Conservation (phyloP, 2,329 filamentous ascomycete genomes). For the Periconia sp. region DNA sequence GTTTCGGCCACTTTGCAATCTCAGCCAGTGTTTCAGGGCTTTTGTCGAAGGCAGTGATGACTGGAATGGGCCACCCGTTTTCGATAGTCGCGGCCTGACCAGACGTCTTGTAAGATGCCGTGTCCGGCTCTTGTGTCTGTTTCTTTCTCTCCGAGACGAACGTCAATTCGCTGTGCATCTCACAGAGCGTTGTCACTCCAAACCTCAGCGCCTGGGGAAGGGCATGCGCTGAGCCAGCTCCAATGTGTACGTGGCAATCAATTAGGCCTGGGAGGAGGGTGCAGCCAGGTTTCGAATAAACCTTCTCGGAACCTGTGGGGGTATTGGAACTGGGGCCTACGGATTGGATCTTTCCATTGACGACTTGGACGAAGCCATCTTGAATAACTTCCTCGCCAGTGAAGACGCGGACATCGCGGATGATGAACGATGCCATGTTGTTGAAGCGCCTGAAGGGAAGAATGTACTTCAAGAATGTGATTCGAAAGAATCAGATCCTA, state of each 20-base stretch:
- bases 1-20: conserved; percentile 52
- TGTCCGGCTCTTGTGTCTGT: conserved; percentile 35
- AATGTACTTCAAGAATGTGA: too few species aligned
- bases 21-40: conserved; percentile 39
- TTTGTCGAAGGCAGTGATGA: conserved; percentile 45
- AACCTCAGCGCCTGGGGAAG: conserved; percentile 51
- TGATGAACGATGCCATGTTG: conserved; percentile 41
- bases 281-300: conserved; percentile 49
- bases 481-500: too few species aligned
- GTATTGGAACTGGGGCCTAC: conserved; percentile 23
- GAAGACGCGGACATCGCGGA: conserved; percentile 51
- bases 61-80: conserved; percentile 54
- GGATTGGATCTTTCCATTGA: conserved; percentile 45
- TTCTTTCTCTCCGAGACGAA: conserved; percentile 32
- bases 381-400: conserved; percentile 48
- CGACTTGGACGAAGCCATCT: conserved; percentile 45
- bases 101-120: conserved; percentile 53
- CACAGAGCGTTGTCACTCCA: conserved; percentile 55
- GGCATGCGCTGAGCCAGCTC: conserved; percentile 43
- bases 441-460: too few species aligned
- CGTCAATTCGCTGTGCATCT: conserved; percentile 48
- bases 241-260: conserved; percentile 53
- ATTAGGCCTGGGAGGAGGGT: conserved; percentile 55
- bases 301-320: conserved; percentile 15
- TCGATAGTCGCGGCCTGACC: conserved; percentile 54